These are phyloP conservation scores for Scheffersomyces insectosa DNA, from an alignment of 1,139 yeast genomes.

Conservation along the genomic window DNA sequence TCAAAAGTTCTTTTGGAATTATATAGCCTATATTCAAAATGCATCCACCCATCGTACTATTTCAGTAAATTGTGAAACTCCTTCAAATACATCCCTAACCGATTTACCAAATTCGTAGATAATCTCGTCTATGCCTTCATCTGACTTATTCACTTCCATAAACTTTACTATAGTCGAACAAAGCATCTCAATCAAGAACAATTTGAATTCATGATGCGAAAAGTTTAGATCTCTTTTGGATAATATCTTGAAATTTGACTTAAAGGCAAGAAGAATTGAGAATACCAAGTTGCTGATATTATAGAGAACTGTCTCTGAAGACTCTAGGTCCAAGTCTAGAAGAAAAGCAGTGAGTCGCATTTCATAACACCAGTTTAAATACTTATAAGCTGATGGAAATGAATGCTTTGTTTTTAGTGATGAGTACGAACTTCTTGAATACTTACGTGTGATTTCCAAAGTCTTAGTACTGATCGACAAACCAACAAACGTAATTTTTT, in stretches of 20 bases:
- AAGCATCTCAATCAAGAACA: conserved; percentile 10
- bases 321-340: conserved; percentile 11
- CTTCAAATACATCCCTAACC: conserved; percentile 1
- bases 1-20: conserved; percentile 48
- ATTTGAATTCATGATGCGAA: conserved; percentile 3
- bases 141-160: conserved; percentile 2
- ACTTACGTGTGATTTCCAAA: conserved; percentile 11
- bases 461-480: conserved; percentile 23
- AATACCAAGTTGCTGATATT: conserved; percentile 8
- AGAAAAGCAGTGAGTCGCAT: conserved; percentile 12
- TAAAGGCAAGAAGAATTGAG: conserved; percentile 10
- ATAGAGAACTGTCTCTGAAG: conserved; percentile 7
- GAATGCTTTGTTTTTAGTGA: conserved; percentile 16
- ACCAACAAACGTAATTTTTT: conserved; percentile 32
- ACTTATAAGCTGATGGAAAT: conserved; percentile 13
- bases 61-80: conserved; percentile 1
- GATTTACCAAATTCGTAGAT: conserved; percentile 4
- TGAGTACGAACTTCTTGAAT: conserved; percentile 10
- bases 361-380: conserved; percentile 15
- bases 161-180: conserved; percentile 4
- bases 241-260: conserved; percentile 1
- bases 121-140: conserved; percentile 2
- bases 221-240: conserved; percentile 2
- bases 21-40: conserved; percentile 11
- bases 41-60: conserved; percentile 5